These are phyloP conservation scores for Phialocephala sp. DNA, from an alignment of 2,329 filamentous ascomycete species.

Conservation along the genomic window DNA sequence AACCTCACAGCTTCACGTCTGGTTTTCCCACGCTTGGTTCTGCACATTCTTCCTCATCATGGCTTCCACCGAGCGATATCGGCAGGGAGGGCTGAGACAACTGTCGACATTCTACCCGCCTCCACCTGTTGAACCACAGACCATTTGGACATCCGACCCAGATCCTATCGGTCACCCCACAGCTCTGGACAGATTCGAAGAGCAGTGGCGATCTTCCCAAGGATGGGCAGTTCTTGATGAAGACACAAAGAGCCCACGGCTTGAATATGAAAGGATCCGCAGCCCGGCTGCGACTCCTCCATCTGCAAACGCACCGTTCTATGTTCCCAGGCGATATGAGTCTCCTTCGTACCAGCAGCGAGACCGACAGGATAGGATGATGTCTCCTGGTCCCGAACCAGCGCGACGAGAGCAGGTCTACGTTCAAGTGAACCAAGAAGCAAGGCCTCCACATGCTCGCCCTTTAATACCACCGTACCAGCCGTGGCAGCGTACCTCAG, in stretches of 20 bases:
- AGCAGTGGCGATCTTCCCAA: conserved; percentile 12
- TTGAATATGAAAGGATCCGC: not conserved
- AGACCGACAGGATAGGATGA: not conserved
- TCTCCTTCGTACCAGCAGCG: not conserved
- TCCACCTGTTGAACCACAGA: not conserved
- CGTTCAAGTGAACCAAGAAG: conserved; percentile 7
- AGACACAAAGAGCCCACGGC: not conserved
- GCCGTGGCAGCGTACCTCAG: not conserved
- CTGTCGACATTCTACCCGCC: not conserved
- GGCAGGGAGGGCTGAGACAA: not conserved
- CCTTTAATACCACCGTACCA: not conserved
- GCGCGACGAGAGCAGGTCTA: not conserved
- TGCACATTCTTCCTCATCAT: not conserved
- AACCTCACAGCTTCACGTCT: not conserved
- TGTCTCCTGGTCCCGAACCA: not conserved
- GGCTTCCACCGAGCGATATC: conserved; percentile 9
- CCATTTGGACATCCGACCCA: conserved; percentile 1
- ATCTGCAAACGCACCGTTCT: conserved; percentile 16
- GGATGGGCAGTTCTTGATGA: not conserved
- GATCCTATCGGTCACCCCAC: not conserved
- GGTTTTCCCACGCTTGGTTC: not conserved
- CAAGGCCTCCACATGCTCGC: not conserved
- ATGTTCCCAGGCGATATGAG: conserved; percentile 13
- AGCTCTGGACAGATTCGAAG: conserved; percentile 7
- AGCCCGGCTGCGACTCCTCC: conserved; percentile 2